Conservation (phyloP, 2,329 filamentous ascomycete genomes). For the Pseudopithomyces maydicus region DNA sequence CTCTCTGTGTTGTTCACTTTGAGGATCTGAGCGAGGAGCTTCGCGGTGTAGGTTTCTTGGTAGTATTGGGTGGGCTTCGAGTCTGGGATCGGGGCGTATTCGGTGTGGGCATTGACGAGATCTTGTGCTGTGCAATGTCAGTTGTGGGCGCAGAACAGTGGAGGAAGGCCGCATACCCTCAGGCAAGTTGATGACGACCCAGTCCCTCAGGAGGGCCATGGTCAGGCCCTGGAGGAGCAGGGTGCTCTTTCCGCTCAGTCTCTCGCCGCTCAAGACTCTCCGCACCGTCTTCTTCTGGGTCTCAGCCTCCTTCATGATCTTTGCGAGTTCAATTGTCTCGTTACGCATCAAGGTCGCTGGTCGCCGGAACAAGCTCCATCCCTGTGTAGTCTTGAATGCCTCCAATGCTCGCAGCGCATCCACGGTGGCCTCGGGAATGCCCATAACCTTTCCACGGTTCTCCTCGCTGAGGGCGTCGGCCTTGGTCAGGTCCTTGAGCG, state of each 20-base stretch:
- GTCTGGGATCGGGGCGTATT: conserved; percentile 73
- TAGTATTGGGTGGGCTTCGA: conserved; percentile 64
- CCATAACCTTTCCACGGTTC: conserved; percentile 69
- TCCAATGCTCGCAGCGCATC: conserved; percentile 83
- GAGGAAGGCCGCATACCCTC: conserved; percentile 67
- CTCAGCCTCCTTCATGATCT: conserved; percentile 56
- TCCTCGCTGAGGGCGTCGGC: conserved; percentile 48
- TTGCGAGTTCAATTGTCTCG: conserved; percentile 76
- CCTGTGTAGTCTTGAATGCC: conserved; percentile 89
- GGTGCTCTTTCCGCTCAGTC: conserved; percentile 83
- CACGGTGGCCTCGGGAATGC: conserved; percentile 70
- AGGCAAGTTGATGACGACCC: conserved; percentile 87
- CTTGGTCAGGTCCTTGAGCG: conserved; percentile 67
- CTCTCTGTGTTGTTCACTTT: conserved; percentile 81
- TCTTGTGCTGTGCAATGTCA: conserved; percentile 69
- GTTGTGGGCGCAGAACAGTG: conserved; percentile 1
- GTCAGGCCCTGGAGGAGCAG: conserved; percentile 82
- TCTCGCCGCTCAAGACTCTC: conserved; percentile 74
- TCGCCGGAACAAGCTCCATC: conserved; percentile 82
- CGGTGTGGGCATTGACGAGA: conserved; percentile 76
- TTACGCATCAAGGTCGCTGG: conserved; percentile 79
- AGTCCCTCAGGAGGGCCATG: conserved; percentile 79
- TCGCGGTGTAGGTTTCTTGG: conserved; percentile 78
- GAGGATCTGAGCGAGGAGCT: conserved; percentile 73
- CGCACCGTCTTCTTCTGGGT: conserved; percentile 58